Conservation (phyloP, 2,329 filamentous ascomycete species). For the Aspergillus oerlinghausenensis region DNA sequence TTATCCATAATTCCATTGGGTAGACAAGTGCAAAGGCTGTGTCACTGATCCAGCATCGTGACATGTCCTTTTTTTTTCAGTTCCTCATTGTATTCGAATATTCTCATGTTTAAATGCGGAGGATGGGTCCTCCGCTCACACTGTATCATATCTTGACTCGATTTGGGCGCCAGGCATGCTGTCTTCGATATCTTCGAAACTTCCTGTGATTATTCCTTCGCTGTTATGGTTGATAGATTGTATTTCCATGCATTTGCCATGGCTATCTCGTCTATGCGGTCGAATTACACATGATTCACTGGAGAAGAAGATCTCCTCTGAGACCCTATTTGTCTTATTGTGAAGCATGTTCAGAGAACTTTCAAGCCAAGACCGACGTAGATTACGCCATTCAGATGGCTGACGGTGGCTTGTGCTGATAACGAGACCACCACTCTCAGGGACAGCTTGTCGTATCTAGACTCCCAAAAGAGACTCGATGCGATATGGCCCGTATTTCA, state of each 20-base stretch:
- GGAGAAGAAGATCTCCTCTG: neutral
- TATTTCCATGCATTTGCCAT: constrained; percentile 3
- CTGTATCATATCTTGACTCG: constrained; percentile 17
- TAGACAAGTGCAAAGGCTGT: neutral
- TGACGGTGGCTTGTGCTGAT: neutral
- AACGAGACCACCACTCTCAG: neutral
- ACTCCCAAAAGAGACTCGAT: neutral
- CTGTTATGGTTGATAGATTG: constrained; percentile 5
- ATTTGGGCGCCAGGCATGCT: constrained; percentile 5
- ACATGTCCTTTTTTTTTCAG: neutral
- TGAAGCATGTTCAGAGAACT: neutral
- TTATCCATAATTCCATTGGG: neutral
- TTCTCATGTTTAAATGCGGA: neutral
- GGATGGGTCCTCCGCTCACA: constrained; percentile 2
- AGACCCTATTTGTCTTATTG: neutral
- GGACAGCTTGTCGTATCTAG: neutral
- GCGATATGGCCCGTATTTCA: neutral
- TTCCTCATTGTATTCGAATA: neutral
- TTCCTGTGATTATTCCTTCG: constrained; percentile 1
- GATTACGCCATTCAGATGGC: neutral
- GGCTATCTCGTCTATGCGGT: neutral
- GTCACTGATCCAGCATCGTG: neutral
- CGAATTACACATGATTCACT: neutral
- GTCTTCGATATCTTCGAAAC: constrained; percentile 1
- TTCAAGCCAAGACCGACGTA: neutral